Conservation (phyloP, 331 rosid genomes). For the Malus hybrid region DNA sequence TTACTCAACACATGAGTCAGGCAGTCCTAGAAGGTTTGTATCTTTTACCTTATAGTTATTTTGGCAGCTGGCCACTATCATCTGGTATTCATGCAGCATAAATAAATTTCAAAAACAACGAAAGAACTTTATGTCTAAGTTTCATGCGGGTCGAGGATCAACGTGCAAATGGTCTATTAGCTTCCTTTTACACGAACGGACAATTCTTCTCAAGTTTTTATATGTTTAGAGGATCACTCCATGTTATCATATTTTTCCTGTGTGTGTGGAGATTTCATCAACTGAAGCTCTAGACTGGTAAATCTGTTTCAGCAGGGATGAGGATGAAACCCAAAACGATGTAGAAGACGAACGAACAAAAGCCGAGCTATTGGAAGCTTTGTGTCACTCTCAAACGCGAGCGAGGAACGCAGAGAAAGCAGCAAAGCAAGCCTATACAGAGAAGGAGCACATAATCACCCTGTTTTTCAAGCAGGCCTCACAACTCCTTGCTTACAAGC, state of each 20-base stretch:
- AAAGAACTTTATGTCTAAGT: not conserved
- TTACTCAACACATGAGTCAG: slow-evolving; percentile 34
- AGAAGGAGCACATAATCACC: slow-evolving; percentile 71
- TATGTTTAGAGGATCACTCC: too few species aligned
- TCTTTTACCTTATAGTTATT: slow-evolving; percentile 4
- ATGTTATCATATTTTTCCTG: too few species aligned
- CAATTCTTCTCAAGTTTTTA: not conserved
- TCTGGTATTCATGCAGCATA: not conserved
- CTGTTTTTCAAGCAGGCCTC: slow-evolving; percentile 81
- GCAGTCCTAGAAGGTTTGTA: slow-evolving; percentile 34
- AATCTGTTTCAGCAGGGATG: not conserved
- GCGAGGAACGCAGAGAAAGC: slow-evolving; percentile 91
- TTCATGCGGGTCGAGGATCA: not conserved
- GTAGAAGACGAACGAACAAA: slow-evolving; percentile 26
- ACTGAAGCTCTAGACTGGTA: not conserved
- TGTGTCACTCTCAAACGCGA: slow-evolving; percentile 85
- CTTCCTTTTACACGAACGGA: not conserved
- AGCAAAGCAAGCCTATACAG: slow-evolving; percentile 62
- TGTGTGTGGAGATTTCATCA: too few species aligned
- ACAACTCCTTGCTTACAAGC: slow-evolving; percentile 78
- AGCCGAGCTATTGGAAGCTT: slow-evolving; percentile 72
- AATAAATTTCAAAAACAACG: not conserved
- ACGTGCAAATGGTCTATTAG: too few species aligned
- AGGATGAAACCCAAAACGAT: slow-evolving; percentile 1
- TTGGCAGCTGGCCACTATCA: not conserved